Base-by-base conservation (phyloP, 768 basidiomycete genomes). In the Mrakia gelida region DNA sequence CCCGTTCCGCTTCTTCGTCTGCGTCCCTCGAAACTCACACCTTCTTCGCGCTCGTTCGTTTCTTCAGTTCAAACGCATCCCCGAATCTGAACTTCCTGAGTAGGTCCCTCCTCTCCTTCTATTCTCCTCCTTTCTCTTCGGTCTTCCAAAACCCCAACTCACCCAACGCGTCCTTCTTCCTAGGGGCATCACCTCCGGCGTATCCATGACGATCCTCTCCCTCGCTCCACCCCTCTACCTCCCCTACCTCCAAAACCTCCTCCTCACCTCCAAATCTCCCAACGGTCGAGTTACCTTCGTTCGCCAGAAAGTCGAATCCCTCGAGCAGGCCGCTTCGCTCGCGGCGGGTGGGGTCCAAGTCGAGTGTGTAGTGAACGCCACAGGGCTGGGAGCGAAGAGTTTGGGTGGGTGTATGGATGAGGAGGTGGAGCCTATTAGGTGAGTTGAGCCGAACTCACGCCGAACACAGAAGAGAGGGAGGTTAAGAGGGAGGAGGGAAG, bases 371-470 rank as follows among this genome's bases (percentile, higher is more conserved):
- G 62, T 75, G 0, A 75, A 75, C 59, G 56, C 59, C 3, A 75
- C 75, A 1, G 62, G 75, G 3, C n/a, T 72, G 1, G 76, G 78
- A 38, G 78, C 78, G 2, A 75, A 75, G 68, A 79, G 78, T 32
- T 30, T 79, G 21, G 70, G 65, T 32, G 78, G 78, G 21, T 38
- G 34, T 56, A 41, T 74, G 34, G 78, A 79, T 49, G 34, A 75
- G 54, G 7, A 21, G 13, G 78, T 79, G 11, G 73, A 75, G 30
- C 78, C 78, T 18, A 79, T 79, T 26, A 59, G 77, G 71, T 54
- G 45, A 32, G 54, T 6, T 10, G 45, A 45, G 45, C 11, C 15
- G 45, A 15, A 15, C 15, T 56, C 23, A 56, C 7, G 59, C 38
- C n/a, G n/a, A n/a, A n/a, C n/a, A n/a, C n/a, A n/a, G 56, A 7